phyloP scores from a whole-genome alignment of 2,329 filamentous ascomycete genomes.

The Harringtonia lauricola region DNA sequence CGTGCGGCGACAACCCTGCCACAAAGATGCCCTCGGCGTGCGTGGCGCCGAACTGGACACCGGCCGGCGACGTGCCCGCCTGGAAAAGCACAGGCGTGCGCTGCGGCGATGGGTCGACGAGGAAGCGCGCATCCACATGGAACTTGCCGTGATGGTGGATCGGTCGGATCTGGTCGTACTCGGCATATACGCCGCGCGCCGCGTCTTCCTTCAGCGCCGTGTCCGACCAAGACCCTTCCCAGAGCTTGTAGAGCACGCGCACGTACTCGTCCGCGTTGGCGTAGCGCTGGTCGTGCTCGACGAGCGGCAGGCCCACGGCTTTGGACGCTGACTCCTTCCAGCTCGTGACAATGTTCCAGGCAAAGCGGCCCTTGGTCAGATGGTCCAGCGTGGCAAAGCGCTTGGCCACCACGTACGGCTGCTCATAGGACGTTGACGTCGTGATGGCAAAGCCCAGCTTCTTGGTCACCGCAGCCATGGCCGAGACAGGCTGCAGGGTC shows the following conservation, averaged over 20 bases:
- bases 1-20: no score
- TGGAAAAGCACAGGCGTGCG: not conserved
- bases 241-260: constrained; percentile 12
- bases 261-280: constrained; percentile 12
- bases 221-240: constrained; percentile 6
- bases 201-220: not conserved
- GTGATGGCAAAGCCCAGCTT: not conserved
- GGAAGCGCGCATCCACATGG: not conserved
- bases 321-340: constrained; percentile 9
- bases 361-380: constrained; percentile 5
- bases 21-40: no score
- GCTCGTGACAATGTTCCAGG: constrained; percentile 14
- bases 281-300: constrained; percentile 14
- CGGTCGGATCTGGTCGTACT: not conserved
- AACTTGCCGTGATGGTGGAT: not conserved
- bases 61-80: no score
- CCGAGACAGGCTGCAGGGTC: not conserved
- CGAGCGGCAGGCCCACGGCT: constrained; percentile 8
- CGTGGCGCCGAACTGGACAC: no score
- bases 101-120: no score
- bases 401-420: constrained; percentile 6
- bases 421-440: not conserved
- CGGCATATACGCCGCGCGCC: not conserved
- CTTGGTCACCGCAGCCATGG: not conserved
- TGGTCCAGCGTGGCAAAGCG: constrained; percentile 8